Conservation (phyloP, 1,139 yeast genomes). For the Debaryomyces robertsiae region DNA sequence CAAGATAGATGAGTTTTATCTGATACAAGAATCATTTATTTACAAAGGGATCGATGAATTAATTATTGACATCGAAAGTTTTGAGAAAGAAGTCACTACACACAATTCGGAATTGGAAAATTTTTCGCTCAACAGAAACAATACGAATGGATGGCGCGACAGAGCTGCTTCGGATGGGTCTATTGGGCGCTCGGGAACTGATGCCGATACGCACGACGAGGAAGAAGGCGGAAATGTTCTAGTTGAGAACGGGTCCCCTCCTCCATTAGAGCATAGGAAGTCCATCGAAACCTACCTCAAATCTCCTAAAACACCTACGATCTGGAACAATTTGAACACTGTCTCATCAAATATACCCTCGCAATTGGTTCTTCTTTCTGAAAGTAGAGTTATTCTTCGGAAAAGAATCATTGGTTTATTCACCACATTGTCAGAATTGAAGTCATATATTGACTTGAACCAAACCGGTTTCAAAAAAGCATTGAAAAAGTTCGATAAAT, state of each 20-base stretch:
- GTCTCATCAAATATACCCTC: conserved; percentile 36
- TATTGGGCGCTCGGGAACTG: conserved; percentile 26
- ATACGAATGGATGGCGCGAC: conserved; percentile 13
- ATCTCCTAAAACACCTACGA: conserved; percentile 39
- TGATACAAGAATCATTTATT: conserved; percentile 51
- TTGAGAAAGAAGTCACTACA: conserved; percentile 36
- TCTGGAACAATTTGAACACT: conserved; percentile 36
- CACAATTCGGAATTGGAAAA: neutral
- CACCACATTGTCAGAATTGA: conserved; percentile 64
- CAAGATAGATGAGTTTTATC: conserved; percentile 64
- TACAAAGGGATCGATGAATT: conserved; percentile 53
- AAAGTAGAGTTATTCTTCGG: conserved; percentile 53
- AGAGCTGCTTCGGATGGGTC: conserved; percentile 23
- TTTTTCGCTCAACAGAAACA: conserved; percentile 14
- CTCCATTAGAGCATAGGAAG: conserved; percentile 25
- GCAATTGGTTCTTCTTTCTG: conserved; percentile 42
- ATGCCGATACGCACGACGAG: conserved; percentile 30
- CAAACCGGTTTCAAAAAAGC: conserved; percentile 70
- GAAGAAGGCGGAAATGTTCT: conserved; percentile 15
- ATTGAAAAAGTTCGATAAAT: conserved; percentile 69
- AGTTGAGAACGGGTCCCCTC: conserved; percentile 13
- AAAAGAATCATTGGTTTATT: conserved; percentile 58
- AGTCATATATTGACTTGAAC: conserved; percentile 66
- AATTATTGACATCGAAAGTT: conserved; percentile 50
- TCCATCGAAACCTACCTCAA: conserved; percentile 43